Conservation (phyloP, 2,329 filamentous ascomycete species). For the Pestalotiopsis sp. region DNA sequence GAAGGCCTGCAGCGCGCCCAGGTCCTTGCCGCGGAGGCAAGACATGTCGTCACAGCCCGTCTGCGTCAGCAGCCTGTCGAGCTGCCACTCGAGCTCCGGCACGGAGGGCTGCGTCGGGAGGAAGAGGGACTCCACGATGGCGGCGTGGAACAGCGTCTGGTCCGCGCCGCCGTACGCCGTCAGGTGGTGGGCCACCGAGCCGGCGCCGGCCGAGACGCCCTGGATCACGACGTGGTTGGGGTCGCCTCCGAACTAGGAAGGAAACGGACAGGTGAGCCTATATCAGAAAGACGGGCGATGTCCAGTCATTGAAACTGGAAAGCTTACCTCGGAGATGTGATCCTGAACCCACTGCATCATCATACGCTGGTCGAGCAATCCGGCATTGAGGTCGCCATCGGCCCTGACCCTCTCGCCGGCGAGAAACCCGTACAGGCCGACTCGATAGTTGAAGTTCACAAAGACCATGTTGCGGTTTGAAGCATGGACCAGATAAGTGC, state of each 20-base stretch:
- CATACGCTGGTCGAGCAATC: conserved; percentile 64
- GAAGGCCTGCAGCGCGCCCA: conserved; percentile 37
- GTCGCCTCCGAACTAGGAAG: conserved; percentile 55
- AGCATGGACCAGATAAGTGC: conserved; percentile 43
- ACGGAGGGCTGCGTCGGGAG: conserved; percentile 49
- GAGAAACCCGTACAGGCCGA: conserved; percentile 65
- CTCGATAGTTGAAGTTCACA: conserved; percentile 65
- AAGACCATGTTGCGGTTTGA: conserved; percentile 51
- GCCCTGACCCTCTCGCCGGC: conserved; percentile 55
- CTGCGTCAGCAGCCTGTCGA: conserved; percentile 36
- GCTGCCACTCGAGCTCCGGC: conserved; percentile 49
- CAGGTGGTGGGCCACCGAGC: conserved; percentile 56
- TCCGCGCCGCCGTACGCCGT: conserved; percentile 44
- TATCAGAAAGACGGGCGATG: no score
- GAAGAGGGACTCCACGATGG: conserved; percentile 49
- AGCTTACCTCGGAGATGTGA: conserved; percentile 51
- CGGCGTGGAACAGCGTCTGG: conserved; percentile 47
- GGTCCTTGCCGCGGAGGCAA: conserved; percentile 42
- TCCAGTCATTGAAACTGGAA: no score
- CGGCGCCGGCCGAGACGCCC: conserved; percentile 62
- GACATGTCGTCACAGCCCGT: conserved; percentile 39
- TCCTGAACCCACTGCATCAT: conserved; percentile 62
- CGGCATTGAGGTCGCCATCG: conserved; percentile 62
- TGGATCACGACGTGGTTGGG: conserved; percentile 61
- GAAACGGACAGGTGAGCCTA: neutral